phyloP scores from a whole-genome alignment of 169 alveolate species.

The Cryptosporidium bovis region DNA sequence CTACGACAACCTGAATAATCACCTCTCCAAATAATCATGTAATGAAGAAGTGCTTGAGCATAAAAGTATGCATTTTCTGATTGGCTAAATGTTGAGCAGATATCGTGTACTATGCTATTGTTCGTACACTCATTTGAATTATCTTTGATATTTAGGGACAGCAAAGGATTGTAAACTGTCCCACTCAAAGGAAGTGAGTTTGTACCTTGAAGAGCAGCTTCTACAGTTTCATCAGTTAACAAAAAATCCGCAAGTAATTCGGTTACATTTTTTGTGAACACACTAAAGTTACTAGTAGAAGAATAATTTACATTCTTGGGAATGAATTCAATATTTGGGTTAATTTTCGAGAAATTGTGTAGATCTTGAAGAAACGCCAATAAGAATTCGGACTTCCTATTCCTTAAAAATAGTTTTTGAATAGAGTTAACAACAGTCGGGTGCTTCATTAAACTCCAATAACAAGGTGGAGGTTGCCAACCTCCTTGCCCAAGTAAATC shows the following conservation, averaged over 20 bases:
- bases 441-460: constrained; percentile 85
- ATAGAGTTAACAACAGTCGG: constrained; percentile 84
- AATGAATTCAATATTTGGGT: constrained; percentile 78
- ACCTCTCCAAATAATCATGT: constrained; percentile 87
- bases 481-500: constrained; percentile 82
- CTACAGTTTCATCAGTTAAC: constrained; percentile 83
- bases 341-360: constrained; percentile 80
- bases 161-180: constrained; percentile 50
- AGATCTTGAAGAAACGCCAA: constrained; percentile 86
- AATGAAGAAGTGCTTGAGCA: constrained; percentile 89
- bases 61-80: constrained; percentile 91
- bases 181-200: constrained; percentile 67
- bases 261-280: constrained; percentile 87
- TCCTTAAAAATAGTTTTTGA: constrained; percentile 83
- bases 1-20: constrained; percentile 89
- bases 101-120: constrained; percentile 78
- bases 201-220: constrained; percentile 76
- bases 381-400: constrained; percentile 84
- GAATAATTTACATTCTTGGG: constrained; percentile 78
- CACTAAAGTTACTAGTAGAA: constrained; percentile 89
- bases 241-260: constrained; percentile 87
- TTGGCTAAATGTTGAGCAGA: constrained; percentile 83
- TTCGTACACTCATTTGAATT: constrained; percentile 24
- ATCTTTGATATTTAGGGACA: background rate
- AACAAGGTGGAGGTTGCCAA: constrained; percentile 89